Conservation (phyloP, 1,284 basidiomycete species). For the Ustilago shanxiensis region DNA sequence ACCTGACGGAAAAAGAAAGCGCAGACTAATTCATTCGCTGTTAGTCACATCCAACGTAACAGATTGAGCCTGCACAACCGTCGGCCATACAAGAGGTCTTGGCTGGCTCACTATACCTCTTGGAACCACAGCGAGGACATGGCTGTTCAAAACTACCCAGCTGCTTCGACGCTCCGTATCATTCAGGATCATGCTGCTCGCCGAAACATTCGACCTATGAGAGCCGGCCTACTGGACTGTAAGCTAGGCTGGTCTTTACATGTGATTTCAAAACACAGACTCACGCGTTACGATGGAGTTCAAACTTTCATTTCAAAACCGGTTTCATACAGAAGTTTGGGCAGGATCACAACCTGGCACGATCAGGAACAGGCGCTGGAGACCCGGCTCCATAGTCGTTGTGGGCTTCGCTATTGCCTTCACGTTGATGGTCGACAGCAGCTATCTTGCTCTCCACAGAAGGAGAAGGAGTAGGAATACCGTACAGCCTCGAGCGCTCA, state of each 20-base stretch:
- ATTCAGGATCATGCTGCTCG: too few species aligned
- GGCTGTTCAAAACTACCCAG: too few species aligned
- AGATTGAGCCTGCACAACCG: too few species aligned
- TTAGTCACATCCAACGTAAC: too few species aligned
- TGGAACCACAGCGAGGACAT: too few species aligned
- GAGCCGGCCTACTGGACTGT: too few species aligned
- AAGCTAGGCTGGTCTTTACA: too few species aligned
- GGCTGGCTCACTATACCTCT: too few species aligned
- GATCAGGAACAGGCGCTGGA: conserved; percentile 53
- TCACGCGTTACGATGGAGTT: background rate
- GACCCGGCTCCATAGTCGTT: conserved; percentile 52
- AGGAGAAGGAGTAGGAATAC: conserved; percentile 27
- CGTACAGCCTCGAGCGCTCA: conserved; percentile 65
- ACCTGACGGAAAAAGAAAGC: background rate
- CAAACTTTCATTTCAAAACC: background rate
- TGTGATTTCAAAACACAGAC: background rate
- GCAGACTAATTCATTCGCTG: background rate
- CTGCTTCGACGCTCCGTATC: too few species aligned
- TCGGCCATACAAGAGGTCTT: too few species aligned
- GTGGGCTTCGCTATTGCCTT: conserved; percentile 28
- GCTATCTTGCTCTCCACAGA: conserved; percentile 18
- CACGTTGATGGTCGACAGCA: conserved; percentile 32
- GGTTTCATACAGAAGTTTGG: background rate
- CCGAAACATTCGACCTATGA: too few species aligned
- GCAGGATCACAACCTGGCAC: conserved; percentile 37